phyloP scores from a whole-genome alignment of 2,329 filamentous ascomycete species.

The Sclerotinia subarctica region DNA sequence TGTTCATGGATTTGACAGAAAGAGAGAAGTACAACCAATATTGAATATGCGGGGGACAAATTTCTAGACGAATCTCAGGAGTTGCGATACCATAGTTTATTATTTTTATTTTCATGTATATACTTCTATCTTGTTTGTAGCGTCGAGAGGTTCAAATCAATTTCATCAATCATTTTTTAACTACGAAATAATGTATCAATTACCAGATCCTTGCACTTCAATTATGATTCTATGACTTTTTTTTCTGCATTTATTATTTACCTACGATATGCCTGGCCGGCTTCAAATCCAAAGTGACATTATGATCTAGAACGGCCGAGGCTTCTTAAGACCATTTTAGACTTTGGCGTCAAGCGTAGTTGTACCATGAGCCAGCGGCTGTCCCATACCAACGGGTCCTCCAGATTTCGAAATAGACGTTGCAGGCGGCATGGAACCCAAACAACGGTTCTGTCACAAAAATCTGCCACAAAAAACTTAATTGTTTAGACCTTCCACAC shows the following conservation, averaged over 20 bases:
- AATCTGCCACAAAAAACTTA: background rate
- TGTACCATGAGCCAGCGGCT: background rate
- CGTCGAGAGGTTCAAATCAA: background rate
- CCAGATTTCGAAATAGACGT: background rate
- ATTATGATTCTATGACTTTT: background rate
- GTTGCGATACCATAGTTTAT: background rate
- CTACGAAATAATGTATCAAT: background rate
- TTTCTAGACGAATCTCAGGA: background rate
- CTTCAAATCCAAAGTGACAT: background rate
- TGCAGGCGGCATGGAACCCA: background rate
- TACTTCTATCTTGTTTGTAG: background rate
- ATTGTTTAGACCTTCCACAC: background rate
- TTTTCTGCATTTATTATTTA: background rate
- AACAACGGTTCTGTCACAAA: background rate
- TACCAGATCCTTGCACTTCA: background rate
- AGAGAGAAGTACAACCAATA: background rate
- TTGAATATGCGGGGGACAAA: background rate
- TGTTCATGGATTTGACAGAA: constrained; percentile 11
- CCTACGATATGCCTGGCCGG: background rate
- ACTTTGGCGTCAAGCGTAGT: background rate
- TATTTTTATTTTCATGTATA: background rate
- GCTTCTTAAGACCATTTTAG: background rate
- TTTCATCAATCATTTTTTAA: background rate
- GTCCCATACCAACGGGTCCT: background rate
- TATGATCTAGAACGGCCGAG: background rate